phyloP scores from a whole-genome alignment of 306 rosid genomes.

The Gillenia trifoliata region DNA sequence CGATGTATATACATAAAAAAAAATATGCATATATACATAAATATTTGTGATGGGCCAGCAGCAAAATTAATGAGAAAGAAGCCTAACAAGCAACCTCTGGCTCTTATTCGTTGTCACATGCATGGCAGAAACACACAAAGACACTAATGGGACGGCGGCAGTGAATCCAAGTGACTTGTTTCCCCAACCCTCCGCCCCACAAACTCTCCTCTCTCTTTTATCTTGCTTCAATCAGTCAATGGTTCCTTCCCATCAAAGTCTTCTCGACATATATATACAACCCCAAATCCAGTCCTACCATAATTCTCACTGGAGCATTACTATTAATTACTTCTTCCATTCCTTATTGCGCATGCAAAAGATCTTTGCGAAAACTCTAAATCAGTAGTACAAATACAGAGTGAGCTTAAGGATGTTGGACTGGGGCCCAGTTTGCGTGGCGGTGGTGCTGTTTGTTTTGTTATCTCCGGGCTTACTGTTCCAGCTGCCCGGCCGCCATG shows the following conservation, averaged over 20 bases:
- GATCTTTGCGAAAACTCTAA: too few species aligned
- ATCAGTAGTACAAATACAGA: background rate
- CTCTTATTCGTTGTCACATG: background rate
- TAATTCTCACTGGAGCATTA: background rate
- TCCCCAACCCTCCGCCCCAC: slow-evolving; percentile 20
- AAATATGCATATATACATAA: too few species aligned
- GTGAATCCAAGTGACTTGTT: slow-evolving; percentile 20
- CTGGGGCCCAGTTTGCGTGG: slow-evolving; percentile 76
- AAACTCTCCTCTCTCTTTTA: background rate
- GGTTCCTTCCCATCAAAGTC: slow-evolving; percentile 33
- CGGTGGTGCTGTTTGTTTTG: slow-evolving; percentile 65
- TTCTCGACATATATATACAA: background rate
- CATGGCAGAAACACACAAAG: background rate
- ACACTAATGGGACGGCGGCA: background rate
- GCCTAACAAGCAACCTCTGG: background rate
- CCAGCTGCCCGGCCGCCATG: slow-evolving; percentile 65
- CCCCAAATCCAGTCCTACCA: background rate
- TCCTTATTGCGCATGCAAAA: background rate
- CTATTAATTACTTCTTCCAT: background rate
- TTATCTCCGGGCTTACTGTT: slow-evolving; percentile 73
- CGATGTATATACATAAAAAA: too few species aligned
- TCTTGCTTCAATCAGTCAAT: background rate
- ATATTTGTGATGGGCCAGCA: too few species aligned
- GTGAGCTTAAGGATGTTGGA: slow-evolving; percentile 41
- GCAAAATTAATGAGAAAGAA: background rate